Conservation (phyloP, 2,329 filamentous ascomycete species). For the Metarhizium sp. region DNA sequence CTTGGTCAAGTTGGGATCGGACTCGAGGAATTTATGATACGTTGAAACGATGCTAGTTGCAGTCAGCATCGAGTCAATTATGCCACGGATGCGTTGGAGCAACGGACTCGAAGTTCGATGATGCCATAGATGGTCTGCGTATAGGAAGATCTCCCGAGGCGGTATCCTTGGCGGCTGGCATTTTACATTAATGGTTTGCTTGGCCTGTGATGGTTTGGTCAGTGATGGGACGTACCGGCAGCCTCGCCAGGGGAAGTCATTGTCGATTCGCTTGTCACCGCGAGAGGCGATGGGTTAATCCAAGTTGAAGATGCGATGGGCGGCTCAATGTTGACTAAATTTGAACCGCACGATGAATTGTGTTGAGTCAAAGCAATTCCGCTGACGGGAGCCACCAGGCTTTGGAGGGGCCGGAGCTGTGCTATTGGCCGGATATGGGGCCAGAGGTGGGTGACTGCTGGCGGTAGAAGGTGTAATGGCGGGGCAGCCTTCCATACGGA, state of each 20-base stretch:
- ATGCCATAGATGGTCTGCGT: conserved; percentile 8
- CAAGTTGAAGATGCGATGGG: not conserved
- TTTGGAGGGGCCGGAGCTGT: not conserved
- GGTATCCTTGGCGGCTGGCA: not conserved
- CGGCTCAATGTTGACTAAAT: not conserved
- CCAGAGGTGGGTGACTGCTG: too few species aligned
- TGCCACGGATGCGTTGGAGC: not conserved
- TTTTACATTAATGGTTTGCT: not conserved
- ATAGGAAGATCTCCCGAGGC: conserved; percentile 2
- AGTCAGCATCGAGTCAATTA: conserved; percentile 3
- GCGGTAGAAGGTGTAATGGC: too few species aligned
- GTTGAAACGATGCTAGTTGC: conserved; percentile 41
- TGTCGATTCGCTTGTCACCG: not conserved
- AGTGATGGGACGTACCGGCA: not conserved
- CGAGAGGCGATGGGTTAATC: not conserved
- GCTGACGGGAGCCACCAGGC: too few species aligned
- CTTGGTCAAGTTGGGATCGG: conserved; percentile 83
- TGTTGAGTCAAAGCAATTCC: not conserved
- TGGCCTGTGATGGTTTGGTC: not conserved
- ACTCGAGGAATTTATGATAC: conserved; percentile 43
- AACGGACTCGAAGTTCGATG: conserved; percentile 18
- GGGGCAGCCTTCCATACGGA: too few species aligned
- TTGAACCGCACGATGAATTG: not conserved
- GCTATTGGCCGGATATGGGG: not conserved
- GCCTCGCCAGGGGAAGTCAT: conserved; percentile 2